Conservation (phyloP, 2,329 filamentous ascomycete genomes). For the Aspergillus sp. region DNA sequence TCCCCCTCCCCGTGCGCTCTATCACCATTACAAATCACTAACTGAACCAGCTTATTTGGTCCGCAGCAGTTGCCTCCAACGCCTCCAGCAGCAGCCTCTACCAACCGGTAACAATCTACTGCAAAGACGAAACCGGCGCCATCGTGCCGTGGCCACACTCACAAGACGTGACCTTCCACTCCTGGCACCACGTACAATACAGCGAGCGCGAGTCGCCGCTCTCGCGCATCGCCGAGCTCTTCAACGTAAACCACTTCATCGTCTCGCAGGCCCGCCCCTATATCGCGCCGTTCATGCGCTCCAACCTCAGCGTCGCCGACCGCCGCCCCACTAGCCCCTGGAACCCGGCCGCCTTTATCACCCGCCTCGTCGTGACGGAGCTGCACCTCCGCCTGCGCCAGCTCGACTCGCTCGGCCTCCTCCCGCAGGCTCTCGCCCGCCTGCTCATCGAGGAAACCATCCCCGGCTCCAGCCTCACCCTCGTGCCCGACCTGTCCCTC, state of each 20-base stretch:
- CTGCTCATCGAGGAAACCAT: constrained; percentile 82
- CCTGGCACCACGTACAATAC: constrained; percentile 65
- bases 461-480: constrained; percentile 71
- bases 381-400: constrained; percentile 77
- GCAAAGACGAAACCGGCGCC: constrained; percentile 70
- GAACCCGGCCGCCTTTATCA: constrained; percentile 55
- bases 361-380: constrained; percentile 71
- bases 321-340: constrained; percentile 57
- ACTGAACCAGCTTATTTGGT: constrained; percentile 56
- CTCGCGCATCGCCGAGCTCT: constrained; percentile 72
- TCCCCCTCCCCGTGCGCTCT: too few relatives aligned
- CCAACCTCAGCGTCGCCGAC: constrained; percentile 73
- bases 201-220: constrained; percentile 66
- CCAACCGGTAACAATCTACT: constrained; percentile 66
- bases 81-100: constrained; percentile 60
- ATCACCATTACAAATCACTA: too few relatives aligned
- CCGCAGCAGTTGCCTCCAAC: constrained; percentile 42
- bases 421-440: constrained; percentile 67
- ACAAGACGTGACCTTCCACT: constrained; percentile 61
- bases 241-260: constrained; percentile 94
- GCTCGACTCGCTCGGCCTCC: constrained; percentile 70
- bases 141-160: constrained; percentile 71
- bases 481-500: constrained; percentile 75
- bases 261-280: constrained; percentile 90
- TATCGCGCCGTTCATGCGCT: constrained; percentile 78